phyloP scores from a whole-genome alignment of 202 grass and related monocot species.

The Sporobolus alterniflorus region DNA sequence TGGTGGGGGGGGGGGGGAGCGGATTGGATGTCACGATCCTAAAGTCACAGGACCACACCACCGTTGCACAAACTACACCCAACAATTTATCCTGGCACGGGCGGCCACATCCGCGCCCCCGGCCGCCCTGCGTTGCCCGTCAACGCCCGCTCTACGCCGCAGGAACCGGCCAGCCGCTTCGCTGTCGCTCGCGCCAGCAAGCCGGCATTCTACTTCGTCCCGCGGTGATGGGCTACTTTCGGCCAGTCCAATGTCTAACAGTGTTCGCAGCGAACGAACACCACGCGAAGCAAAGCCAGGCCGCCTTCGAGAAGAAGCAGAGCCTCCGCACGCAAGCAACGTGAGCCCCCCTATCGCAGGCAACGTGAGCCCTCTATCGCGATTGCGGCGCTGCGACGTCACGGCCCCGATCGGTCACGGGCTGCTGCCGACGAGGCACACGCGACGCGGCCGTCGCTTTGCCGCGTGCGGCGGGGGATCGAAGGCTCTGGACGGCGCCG shows the following conservation, averaged over 20 bases:
- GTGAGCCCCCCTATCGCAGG: not conserved
- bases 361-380: not conserved
- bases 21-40: too few relatives aligned
- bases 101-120: too few relatives aligned
- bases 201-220: not conserved
- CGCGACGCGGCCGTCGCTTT: not conserved
- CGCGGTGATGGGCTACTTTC: not conserved
- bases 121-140: not conserved
- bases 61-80: too few relatives aligned
- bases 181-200: not conserved
- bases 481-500: not conserved
- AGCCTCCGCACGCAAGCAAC: not conserved
- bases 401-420: not conserved
- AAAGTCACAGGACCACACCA: too few relatives aligned
- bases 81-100: too few relatives aligned
- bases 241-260: not conserved
- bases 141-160: not conserved
- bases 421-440: not conserved
- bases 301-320: not conserved
- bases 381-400: slow-evolving; percentile 32
- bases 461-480: not conserved
- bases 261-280: not conserved
- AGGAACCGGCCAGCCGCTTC: not conserved
- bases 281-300: not conserved
- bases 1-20: too few relatives aligned